Base-by-base conservation (phyloP, 2,329 filamentous ascomycete species). In the Diplocarpon mali region DNA sequence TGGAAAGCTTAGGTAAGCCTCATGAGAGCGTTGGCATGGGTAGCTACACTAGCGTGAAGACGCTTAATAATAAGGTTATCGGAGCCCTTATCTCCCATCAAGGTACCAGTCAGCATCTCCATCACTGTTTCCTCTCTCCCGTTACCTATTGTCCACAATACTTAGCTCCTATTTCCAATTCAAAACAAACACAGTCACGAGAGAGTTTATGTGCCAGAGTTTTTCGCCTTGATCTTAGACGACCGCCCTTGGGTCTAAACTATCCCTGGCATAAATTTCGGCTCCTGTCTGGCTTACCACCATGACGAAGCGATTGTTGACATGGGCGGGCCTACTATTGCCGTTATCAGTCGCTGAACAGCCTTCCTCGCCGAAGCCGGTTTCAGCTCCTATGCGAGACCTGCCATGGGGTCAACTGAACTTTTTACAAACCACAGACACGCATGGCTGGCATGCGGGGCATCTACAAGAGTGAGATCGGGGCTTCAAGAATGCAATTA, bases 371-470 rank as follows among this genome's bases (percentile, higher is more conserved):
- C 80, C 80, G n/a, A 66, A 75, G 34, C 86, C 92, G 7, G 73
- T 90, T 48, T 73, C 78, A 46, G 87, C 83, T 44, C 89, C 88
- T 37, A 76, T 96, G 65, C 81, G 90, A 58, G 75, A 87, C 54
- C 72, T 98, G 43, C 75, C 79, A 57, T 95, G 89, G 86, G 89
- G 85, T n/a, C 83, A 95, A 62, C 73, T 96, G 59, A 96, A 96
- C 70, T 93, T 95, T 64, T 67, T 98, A n/a, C 89, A 94, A 60
- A 96, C 92, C 0, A 96, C 92, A 34, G 85, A 96, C 62, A 92
- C 85, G 4, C 92, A 96, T 66, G 90, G 92, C 57, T 98, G 92
- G 92, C 81, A 93, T 60, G 87, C 79, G 9, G 92, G 92, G 1
- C 92, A 98, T 69, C 67, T 96, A 5, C 82, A 89, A 68, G 92